Evolutionary conservation across 2,329 filamentous ascomycete genomes (phyloP).

Genomic region (Botrytis squamosa): DNA sequence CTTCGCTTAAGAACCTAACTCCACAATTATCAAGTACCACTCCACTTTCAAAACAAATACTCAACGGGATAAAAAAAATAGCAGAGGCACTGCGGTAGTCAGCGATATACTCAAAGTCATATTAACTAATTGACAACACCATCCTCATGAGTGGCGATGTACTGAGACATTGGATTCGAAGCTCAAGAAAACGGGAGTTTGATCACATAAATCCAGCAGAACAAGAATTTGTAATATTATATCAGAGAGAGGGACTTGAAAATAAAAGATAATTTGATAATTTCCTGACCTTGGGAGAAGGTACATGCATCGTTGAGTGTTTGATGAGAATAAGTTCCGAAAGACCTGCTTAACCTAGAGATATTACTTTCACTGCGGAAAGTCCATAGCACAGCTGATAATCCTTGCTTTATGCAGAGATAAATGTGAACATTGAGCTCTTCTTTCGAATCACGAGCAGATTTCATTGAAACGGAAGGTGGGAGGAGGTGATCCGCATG

Average conservation of each 20-base stretch:
- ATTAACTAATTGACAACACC: background rate
- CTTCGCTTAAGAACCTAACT: background rate
- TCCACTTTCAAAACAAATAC: background rate
- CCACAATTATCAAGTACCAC: background rate
- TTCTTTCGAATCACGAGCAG: too few relatives aligned
- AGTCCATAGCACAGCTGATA: background rate
- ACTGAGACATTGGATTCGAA: background rate
- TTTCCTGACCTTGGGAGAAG: background rate
- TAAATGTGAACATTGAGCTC: accelerated
- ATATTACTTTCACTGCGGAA: background rate
- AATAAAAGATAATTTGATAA: background rate
- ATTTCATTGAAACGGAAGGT: too few relatives aligned
- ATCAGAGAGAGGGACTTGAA: background rate
- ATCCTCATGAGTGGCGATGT: background rate
- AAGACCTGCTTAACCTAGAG: background rate
- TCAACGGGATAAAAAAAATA: accelerated
- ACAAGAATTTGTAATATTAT: background rate
- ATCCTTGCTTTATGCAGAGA: background rate
- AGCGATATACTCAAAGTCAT: background rate
- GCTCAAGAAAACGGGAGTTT: background rate
- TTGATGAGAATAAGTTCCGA: background rate
- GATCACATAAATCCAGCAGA: background rate
- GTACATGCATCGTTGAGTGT: background rate
- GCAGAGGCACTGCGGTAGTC: background rate
- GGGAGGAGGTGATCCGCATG: too few relatives aligned